Evolutionary conservation across 169 alveolate species (phyloP).

Genomic region (Plasmodium coatneyi): DNA sequence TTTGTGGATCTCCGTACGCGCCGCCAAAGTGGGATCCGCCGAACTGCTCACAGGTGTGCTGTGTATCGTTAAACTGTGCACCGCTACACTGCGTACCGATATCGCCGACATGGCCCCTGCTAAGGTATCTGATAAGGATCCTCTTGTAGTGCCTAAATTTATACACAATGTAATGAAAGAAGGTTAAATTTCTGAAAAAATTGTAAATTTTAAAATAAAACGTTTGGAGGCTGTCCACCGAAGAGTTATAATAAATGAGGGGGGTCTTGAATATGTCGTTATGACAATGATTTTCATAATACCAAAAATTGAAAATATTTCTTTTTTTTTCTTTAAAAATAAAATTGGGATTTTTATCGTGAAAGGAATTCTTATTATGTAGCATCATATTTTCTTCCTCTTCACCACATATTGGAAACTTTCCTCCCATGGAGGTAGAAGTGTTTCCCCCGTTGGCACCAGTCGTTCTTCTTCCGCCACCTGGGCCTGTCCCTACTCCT

Average conservation of each 20-base stretch:
- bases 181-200: background rate
- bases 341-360: slow-evolving; percentile 29
- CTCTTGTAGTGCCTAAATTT: slow-evolving; percentile 30
- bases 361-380: slow-evolving; percentile 32
- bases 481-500: background rate
- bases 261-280: slow-evolving; percentile 61
- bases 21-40: background rate
- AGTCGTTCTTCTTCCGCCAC: background rate
- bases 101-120: background rate
- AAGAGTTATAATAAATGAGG: slow-evolving; percentile 36
- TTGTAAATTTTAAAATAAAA: slow-evolving; percentile 26
- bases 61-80: background rate
- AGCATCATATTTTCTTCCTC: slow-evolving; percentile 17
- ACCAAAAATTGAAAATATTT: slow-evolving; percentile 33
- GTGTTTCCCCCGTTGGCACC: background rate
- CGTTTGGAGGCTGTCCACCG: slow-evolving; percentile 40
- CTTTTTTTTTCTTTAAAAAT: slow-evolving; percentile 42
- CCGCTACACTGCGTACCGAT: background rate
- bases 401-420: slow-evolving; percentile 25
- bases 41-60: background rate
- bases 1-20: background rate
- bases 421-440: background rate
- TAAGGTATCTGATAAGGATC: background rate
- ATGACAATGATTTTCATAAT: slow-evolving; percentile 68
- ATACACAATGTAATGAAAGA: background rate